Percentiles rank a stretch among this genome's conserved stretches.
Evolutionary conservation across 2,329 filamentous ascomycete species (phyloP).

Genomic region (Hortaea werneckii): DNA sequence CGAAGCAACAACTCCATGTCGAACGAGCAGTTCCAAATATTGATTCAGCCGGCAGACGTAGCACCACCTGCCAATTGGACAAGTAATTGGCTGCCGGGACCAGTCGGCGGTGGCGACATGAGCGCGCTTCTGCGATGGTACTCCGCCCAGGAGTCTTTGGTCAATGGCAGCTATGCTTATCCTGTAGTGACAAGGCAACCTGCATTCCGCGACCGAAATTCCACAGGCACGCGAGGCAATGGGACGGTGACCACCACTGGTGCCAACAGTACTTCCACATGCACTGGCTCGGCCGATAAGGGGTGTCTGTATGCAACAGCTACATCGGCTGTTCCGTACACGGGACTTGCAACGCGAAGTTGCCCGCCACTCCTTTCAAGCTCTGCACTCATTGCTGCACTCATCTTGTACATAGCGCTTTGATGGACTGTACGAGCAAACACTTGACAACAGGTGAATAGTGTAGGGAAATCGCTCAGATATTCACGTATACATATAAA

Average conservation of each 20-base stretch:
- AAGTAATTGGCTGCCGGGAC: conserved; percentile 11
- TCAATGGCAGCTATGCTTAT: conserved; percentile 7
- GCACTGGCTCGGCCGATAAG: too few species aligned
- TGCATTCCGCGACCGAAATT: not conserved
- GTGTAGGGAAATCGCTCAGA: too few species aligned
- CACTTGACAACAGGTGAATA: too few species aligned
- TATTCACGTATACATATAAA: too few species aligned
- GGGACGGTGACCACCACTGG: not conserved
- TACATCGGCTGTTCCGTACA: too few species aligned
- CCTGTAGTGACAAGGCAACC: conserved; percentile 5
- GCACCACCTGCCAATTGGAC: conserved; percentile 12
- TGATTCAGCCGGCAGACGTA: conserved; percentile 10
- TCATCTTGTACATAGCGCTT: too few species aligned
- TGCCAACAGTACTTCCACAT: not conserved
- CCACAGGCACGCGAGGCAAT: not conserved
- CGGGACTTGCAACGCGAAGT: too few species aligned
- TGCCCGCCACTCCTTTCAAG: too few species aligned
- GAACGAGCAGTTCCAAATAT: conserved; percentile 9
- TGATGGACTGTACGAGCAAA: too few species aligned
- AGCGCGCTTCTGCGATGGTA: conserved; percentile 6
- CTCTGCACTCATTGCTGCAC: too few species aligned
- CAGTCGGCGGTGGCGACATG: conserved; percentile 2
- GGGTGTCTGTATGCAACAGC: too few species aligned
- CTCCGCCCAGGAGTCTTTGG: conserved; percentile 3
- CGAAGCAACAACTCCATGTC: not conserved